These are phyloP conservation scores for Venturia aucupariae DNA, from an alignment of 2,329 filamentous ascomycete genomes.

Conservation along the genomic window DNA sequence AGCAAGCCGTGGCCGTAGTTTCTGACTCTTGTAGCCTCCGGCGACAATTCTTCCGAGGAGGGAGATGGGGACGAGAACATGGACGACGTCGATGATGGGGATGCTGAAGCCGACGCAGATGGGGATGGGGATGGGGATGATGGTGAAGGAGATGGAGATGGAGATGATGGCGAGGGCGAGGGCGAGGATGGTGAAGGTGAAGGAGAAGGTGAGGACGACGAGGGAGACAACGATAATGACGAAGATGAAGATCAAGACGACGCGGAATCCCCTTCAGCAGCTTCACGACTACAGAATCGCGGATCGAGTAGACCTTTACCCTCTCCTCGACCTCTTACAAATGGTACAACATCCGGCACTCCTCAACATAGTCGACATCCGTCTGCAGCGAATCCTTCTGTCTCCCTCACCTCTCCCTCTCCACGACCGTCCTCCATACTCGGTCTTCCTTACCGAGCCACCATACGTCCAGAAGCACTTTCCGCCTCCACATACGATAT, in stretches of 20 bases:
- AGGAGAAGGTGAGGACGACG: slow-evolving; percentile 28
- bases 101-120: slow-evolving; percentile 30
- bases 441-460: slow-evolving; percentile 44
- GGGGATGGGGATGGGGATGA: slow-evolving; percentile 27
- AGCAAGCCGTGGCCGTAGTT: too few relatives aligned
- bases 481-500: slow-evolving; percentile 83
- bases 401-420: slow-evolving; percentile 40
- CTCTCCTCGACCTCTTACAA: slow-evolving; percentile 5
- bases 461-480: slow-evolving; percentile 67
- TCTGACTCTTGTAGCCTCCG: slow-evolving; percentile 6
- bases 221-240: slow-evolving; percentile 31
- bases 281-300: slow-evolving; percentile 12
- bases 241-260: slow-evolving; percentile 34
- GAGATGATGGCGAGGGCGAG: slow-evolving; percentile 29
- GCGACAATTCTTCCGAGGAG: slow-evolving; percentile 19
- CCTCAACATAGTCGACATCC: slow-evolving; percentile 5
- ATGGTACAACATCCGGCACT: slow-evolving; percentile 1
- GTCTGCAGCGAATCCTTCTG: slow-evolving; percentile 26
- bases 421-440: slow-evolving; percentile 24
- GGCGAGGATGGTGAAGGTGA: slow-evolving; percentile 27
- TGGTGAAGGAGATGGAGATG: slow-evolving; percentile 29
- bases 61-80: slow-evolving; percentile 36
- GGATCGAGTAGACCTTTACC: slow-evolving; percentile 3
- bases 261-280: slow-evolving; percentile 30
- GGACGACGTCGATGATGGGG: slow-evolving; percentile 33